phyloP scores from a whole-genome alignment of 768 basidiomycete species.

The Pisolithus microcarpus region DNA sequence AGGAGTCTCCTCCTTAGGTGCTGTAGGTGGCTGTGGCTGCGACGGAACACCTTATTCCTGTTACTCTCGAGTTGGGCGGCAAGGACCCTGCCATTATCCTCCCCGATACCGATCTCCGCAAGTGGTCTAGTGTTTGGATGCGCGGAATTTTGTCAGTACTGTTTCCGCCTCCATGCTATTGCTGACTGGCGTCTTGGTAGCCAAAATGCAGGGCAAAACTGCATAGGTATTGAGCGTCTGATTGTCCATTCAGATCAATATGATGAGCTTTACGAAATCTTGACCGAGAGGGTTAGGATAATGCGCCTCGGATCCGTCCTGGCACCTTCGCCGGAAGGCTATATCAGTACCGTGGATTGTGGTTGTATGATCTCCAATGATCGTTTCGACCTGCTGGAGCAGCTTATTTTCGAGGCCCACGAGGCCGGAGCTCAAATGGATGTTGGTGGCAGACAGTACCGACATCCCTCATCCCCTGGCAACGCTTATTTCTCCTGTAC shows the following conservation, averaged over 20 bases:
- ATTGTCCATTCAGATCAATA: conserved; percentile 78
- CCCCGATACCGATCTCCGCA: conserved; percentile 73
- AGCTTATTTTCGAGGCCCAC: conserved; percentile 61
- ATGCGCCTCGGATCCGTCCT: conserved; percentile 78
- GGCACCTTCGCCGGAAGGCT: conserved; percentile 58
- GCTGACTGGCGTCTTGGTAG: conserved; percentile 31
- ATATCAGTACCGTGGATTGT: conserved; percentile 68
- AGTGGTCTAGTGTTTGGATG: conserved; percentile 79
- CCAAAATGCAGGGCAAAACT: conserved; percentile 93
- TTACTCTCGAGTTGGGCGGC: conserved; percentile 90
- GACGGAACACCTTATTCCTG: conserved; percentile 80
- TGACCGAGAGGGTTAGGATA: conserved; percentile 56
- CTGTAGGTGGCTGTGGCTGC: conserved; percentile 74
- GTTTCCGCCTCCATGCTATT: not conserved
- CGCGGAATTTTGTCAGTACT: conserved; percentile 80
- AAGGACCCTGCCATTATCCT: conserved; percentile 93
- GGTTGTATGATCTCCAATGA: conserved; percentile 80
- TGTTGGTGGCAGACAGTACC: conserved; percentile 58
- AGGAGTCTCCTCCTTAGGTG: not conserved
- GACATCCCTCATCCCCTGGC: conserved; percentile 59
- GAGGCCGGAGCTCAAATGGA: conserved; percentile 57
- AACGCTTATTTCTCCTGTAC: conserved; percentile 86
- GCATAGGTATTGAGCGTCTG: conserved; percentile 92
- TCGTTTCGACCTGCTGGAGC: conserved; percentile 63
- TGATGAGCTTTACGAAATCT: conserved; percentile 60